Base-by-base conservation (phyloP, 1,284 basidiomycete genomes). In the Sporisorium reilianum region DNA sequence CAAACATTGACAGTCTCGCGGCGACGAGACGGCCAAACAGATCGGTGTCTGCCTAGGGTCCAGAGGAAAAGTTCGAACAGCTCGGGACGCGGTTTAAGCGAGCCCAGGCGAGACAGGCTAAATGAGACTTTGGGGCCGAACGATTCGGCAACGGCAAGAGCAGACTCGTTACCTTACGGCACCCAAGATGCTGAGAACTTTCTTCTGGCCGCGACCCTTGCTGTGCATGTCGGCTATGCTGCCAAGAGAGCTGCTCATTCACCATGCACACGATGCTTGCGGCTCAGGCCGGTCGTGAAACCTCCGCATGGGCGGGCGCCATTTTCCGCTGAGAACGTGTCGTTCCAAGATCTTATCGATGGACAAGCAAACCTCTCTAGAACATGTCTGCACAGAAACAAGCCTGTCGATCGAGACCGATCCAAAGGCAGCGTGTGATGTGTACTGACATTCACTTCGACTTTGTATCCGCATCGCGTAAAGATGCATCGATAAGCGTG, bases 21-120 rank as follows among this genome's bases (percentile, higher is more conserved):
- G 20, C 14, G 3, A 16, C 44, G 44, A 45, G 44, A 45, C 44
- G 6, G 25, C 44, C 44, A 45, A 45, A 45, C 44, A 45, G 44
- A 45, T 45, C 44, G 25, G 44, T 45, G 23, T 45, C 25, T 45
- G 44, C 12, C 26, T 8, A 5, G n/a, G n/a, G n/a, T n/a, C 16
- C 2, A 28, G 5, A 8, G 18, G 25, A 18, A 28, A n/a, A 45
- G 28, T 5, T 9, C 3, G 14, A 9, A 2, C 44, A 45, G 16
- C 44, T 45, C 44, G 25, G 12, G n/a, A 45, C 8, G 44, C 14
- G 5, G 25, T 12, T 3, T 26, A 45, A 25, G 44, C 25, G 44
- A 45, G 25, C 25, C 7, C 20, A 45, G 26, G 44, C 44, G 44
- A 45, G 44, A 45, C 44, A 45, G 25, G 25, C 25, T 28, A 45